phyloP scores from a whole-genome alignment of 441 rosid species.

The Sinapis alba region DNA sequence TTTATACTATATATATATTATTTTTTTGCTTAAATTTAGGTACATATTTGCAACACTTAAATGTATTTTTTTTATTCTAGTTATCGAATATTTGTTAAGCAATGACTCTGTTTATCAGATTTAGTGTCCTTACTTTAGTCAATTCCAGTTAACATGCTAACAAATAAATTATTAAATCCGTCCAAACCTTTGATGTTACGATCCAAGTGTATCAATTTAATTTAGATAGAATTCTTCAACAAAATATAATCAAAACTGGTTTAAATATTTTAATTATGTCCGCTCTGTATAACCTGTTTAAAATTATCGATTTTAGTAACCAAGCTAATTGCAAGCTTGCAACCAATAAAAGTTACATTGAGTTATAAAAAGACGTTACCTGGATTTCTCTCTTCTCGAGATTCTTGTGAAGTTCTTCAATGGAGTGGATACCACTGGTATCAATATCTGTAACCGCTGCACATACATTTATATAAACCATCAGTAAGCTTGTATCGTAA shows the following conservation, averaged over 20 bases:
- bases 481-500: not conserved
- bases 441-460: conserved; percentile 71
- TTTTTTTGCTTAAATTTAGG: too few relatives aligned
- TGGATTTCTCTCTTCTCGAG: conserved; percentile 50
- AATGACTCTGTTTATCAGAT: not conserved
- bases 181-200: not conserved
- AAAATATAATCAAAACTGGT: not conserved
- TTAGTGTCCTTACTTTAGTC: not conserved
- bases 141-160: not conserved
- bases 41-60: not conserved
- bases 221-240: not conserved
- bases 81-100: not conserved
- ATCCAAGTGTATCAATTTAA: not conserved
- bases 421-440: conserved; percentile 64
- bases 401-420: conserved; percentile 54
- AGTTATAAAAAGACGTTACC: conserved; percentile 32
- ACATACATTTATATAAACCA: not conserved
- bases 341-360: not conserved
- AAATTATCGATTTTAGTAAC: not conserved
- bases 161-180: not conserved
- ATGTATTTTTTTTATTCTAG: not conserved
- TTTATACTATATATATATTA: too few relatives aligned
- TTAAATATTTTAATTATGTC: not conserved
- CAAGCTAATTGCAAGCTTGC: not conserved
- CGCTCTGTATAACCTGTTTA: not conserved